Conservation (phyloP, 352 stramenopile species). For the Phytophthora ramorum region DNA sequence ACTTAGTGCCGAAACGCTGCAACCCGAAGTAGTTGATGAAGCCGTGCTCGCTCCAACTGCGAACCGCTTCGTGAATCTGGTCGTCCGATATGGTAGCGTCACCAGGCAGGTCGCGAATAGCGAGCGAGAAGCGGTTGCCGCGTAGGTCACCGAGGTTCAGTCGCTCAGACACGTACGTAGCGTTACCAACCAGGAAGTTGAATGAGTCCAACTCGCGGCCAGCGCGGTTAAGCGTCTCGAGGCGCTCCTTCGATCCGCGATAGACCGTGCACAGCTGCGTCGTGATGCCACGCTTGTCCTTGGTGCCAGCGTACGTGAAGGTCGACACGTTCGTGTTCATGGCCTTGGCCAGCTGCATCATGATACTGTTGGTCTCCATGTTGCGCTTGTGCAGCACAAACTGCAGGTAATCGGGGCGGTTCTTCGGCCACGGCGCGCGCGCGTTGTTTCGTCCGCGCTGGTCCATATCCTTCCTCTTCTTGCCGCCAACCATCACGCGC, state of each 20-base stretch:
- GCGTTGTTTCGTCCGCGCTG: conserved; percentile 41
- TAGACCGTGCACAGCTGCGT: conserved; percentile 95
- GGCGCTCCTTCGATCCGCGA: conserved; percentile 73
- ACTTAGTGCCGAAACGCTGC: conserved; percentile 95
- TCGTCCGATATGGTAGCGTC: conserved; percentile 63
- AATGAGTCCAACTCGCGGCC: conserved; percentile 73
- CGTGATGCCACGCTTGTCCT: conserved; percentile 97
- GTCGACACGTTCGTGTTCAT: conserved; percentile 72
- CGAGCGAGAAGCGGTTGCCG: conserved; percentile 96
- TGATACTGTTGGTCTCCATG: conserved; percentile 92
- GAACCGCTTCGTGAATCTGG: conserved; percentile 68
- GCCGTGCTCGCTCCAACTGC: conserved; percentile 77
- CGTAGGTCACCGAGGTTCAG: conserved; percentile 93
- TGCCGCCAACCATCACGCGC: conserved; percentile 81
- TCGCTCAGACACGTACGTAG: conserved; percentile 89
- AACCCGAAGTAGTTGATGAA: conserved; percentile 99
- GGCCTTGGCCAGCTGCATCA: conserved; percentile 81
- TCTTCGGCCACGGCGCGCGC: conserved; percentile 61
- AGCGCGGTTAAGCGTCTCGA: conserved; percentile 81
- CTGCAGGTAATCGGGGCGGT: conserved; percentile 89
- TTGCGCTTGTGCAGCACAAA: conserved; percentile 99
- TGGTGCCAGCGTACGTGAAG: conserved; percentile 96
- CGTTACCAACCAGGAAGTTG: conserved; percentile 95
- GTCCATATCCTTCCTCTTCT: conserved; percentile 88
- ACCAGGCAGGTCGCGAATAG: conserved; percentile 91